Evolutionary conservation across 2,329 filamentous ascomycete species (phyloP), one percentile per base, ranked within the genome.

Genomic region (Talaromyces sp.): DNA sequence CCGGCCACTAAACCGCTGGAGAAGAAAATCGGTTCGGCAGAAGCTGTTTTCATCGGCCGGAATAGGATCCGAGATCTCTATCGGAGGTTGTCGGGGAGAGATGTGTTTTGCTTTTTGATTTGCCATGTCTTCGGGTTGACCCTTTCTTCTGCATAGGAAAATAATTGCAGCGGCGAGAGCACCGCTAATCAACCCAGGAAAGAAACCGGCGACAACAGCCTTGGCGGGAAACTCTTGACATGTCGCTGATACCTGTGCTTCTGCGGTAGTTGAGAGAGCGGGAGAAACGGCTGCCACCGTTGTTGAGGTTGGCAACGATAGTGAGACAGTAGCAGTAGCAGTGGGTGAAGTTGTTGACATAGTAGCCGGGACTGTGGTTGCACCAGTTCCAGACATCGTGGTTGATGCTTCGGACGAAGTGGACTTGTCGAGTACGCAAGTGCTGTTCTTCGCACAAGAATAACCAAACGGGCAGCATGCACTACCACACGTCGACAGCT

Each of bases 141-240:
- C 64, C 56, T 71, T 70, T 55, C 76, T 70, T 58, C 77, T 65
- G 64, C 72, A 77, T 58, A 73, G 70, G 41, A 73, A 66, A 59
- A 86, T 70, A 73, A 80, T 64, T 81, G 85, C 38, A 83, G 83
- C 68, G 75, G 80, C 38, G 78, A 88, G 53, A 74, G 74, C 71
- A 7, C 79, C 79, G 29, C 75, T 69, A n/a, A 78, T 57, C 17
- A 77, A 66, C 6, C 79, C 79, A 3, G 78, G 75, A 65, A 80
- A 79, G 67, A 81, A 78, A 19, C 79, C 79, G 9, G 75, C 77
- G 32, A 74, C 60, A 29, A 81, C 66, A 29, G 78, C 78, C 41
- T 67, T 70, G 24, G 66, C 70, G 19, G 79, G 77, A 62, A 78
- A 80, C 4, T 71, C 66, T 27, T 74, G 70, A 51, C 77, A 77